Evolutionary conservation across 2,329 filamentous ascomycete genomes (phyloP), one percentile per base, ranked within the genome.

Genomic region (Aspergillus udagawae): DNA sequence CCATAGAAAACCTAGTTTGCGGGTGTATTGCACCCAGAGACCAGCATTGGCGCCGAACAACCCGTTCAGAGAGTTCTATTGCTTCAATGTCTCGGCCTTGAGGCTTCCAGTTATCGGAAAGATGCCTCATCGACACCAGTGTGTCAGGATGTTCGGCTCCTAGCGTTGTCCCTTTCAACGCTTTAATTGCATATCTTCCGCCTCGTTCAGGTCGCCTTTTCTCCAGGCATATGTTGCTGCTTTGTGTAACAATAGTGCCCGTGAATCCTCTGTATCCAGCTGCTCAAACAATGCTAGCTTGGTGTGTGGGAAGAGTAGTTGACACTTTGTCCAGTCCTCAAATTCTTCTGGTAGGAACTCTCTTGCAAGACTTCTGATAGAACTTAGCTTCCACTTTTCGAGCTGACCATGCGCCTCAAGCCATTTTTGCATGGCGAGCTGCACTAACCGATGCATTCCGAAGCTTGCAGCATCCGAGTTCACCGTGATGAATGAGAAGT

Each of bases 371-470:
- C 60, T 61, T 7, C 28, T 42, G 25, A 71, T 63, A 55, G 59
- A 70, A 50, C 52, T 45, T n/a, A 57, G 42, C 54, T 59, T 64
- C 70, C 68, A 73, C 27, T 42, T 47, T 6, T 67, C 62, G 1
- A 66, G 49, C 58, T 72, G 60, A 0, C 56, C 53, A 14, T 70
- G 28, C 0, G 56, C 1, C 35, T 70, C 60, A 0, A 73, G 59
- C 69, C 68, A 73, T 47, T 52, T 57, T 42, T 62, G 57, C 21
- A 53, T 66, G 9, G 66, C 57, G 1, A 69, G 56, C 57, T 70
- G 66, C 47, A 71, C 65, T 12, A 71, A 62, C 10, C 57, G 51
- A 59, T 71, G 63, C 65, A 70, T 70, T 12, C 58, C 60, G 35
- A 69, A 69, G 4, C 38, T 8, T 10, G 32, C 51, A 21, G 20